phyloP scores from a whole-genome alignment of 1,284 basidiomycete genomes.

The Cutaneotrichosporon spelunceum region DNA sequence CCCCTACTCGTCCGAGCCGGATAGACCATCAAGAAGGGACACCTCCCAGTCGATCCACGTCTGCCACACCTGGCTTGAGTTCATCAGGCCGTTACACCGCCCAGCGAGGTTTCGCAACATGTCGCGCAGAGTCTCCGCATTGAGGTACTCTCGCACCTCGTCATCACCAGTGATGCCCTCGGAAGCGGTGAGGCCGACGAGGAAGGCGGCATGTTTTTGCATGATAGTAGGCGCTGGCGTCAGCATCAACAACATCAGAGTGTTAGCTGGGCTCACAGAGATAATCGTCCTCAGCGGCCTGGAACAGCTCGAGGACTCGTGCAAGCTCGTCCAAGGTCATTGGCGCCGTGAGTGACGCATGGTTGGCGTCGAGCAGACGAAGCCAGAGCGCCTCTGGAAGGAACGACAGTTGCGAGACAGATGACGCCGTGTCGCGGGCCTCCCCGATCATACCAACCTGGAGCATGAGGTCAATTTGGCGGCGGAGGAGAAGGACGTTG shows the following conservation, averaged over 20 bases:
- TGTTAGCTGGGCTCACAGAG: constrained; percentile 61
- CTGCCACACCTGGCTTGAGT: constrained; percentile 73
- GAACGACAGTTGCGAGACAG: constrained; percentile 30
- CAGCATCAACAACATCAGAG: constrained; percentile 2
- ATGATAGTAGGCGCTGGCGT: constrained; percentile 66
- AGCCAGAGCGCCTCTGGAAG: constrained; percentile 41
- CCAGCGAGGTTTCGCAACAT: constrained; percentile 58
- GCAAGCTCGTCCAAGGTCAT: constrained; percentile 55
- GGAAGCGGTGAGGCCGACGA: constrained; percentile 55
- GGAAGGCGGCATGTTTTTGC: constrained; percentile 64
- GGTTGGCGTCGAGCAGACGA: constrained; percentile 30
- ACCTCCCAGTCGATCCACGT: constrained; percentile 70
- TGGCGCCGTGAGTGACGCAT: constrained; percentile 17
- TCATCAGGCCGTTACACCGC: constrained; percentile 56
- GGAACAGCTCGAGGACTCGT: constrained; percentile 63
- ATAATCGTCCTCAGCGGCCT: constrained; percentile 71
- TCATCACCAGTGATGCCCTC: constrained; percentile 31
- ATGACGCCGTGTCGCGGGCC: constrained; percentile 23
- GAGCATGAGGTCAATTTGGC: constrained; percentile 36
- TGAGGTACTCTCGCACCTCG: constrained; percentile 47
- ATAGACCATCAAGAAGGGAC: constrained; percentile 57
- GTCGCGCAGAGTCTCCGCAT: constrained; percentile 59
- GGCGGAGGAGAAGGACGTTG: constrained; percentile 33
- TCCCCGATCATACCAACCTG: constrained; percentile 29
- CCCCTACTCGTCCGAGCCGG: constrained; percentile 56